Conservation (phyloP, 441 rosid genomes). For the Melastoma candidum region DNA sequence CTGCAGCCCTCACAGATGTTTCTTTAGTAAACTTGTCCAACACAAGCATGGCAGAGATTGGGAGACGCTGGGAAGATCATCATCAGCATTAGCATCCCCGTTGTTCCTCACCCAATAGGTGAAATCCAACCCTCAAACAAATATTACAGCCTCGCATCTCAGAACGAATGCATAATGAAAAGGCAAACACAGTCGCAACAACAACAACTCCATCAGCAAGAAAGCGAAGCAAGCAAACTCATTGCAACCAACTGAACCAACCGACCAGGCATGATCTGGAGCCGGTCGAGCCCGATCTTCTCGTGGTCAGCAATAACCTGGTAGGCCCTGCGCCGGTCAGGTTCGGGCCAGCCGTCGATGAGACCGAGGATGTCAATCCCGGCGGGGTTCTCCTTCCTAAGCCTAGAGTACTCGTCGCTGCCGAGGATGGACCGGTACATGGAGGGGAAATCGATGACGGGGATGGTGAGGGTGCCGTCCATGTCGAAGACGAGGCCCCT, state of each 20-base stretch:
- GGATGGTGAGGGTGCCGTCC: slow-evolving; percentile 94
- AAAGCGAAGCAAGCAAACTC: neutral
- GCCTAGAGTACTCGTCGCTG: slow-evolving; percentile 54
- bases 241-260: neutral
- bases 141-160: too few relatives aligned
- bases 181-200: too few relatives aligned
- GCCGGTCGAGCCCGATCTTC: slow-evolving; percentile 64
- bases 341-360: slow-evolving; percentile 60
- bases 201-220: neutral
- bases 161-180: too few relatives aligned
- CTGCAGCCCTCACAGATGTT: too few relatives aligned
- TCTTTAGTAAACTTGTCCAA: too few relatives aligned
- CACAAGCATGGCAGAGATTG: too few relatives aligned
- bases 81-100: too few relatives aligned
- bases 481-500: slow-evolving; percentile 88
- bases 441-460: slow-evolving; percentile 76
- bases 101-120: too few relatives aligned
- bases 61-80: too few relatives aligned
- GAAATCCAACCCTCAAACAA: too few relatives aligned
- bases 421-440: slow-evolving; percentile 86
- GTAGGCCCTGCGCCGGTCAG: slow-evolving; percentile 47
- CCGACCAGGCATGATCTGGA: slow-evolving; percentile 91
- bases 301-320: slow-evolving; percentile 61
- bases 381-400: slow-evolving; percentile 54
- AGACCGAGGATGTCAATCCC: slow-evolving; percentile 82